Evolutionary conservation across 2,329 filamentous ascomycete genomes (phyloP).

Genomic region (Chaetomiaceae sp.): DNA sequence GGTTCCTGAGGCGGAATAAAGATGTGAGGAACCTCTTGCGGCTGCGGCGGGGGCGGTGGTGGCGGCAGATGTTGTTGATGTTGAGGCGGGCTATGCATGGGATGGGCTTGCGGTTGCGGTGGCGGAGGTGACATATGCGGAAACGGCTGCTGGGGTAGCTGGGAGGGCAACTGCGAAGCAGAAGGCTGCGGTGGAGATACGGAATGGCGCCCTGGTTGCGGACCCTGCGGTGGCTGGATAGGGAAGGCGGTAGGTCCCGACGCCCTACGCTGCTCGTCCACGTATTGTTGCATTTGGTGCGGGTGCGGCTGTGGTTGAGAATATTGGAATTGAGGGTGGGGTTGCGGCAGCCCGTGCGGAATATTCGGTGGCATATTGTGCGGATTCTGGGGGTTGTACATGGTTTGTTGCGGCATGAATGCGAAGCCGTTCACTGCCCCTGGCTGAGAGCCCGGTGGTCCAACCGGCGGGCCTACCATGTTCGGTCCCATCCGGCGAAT

Average conservation of each 20-base stretch:
- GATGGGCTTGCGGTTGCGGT: slow-evolving; percentile 32
- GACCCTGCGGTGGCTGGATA: slow-evolving; percentile 50
- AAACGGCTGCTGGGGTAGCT: slow-evolving; percentile 51
- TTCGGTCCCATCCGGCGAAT: slow-evolving; percentile 70
- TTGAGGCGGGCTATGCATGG: slow-evolving; percentile 29
- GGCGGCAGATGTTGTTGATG: slow-evolving; percentile 32
- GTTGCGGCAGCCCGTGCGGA: slow-evolving; percentile 39
- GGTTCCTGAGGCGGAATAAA: slow-evolving; percentile 47
- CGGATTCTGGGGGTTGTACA: slow-evolving; percentile 67
- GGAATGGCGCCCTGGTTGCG: slow-evolving; percentile 47
- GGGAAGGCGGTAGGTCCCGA: slow-evolving; percentile 66
- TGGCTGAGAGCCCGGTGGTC: slow-evolving; percentile 57
- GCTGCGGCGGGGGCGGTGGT: slow-evolving; percentile 31
- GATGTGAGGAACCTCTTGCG: slow-evolving; percentile 27
- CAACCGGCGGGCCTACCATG: slow-evolving; percentile 61
- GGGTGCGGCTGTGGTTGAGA: slow-evolving; percentile 32
- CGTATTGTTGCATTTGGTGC: slow-evolving; percentile 61
- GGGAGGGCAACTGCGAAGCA: no score
- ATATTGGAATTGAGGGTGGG: slow-evolving; percentile 38
- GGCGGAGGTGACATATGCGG: slow-evolving; percentile 29
- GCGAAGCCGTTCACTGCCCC: slow-evolving; percentile 62
- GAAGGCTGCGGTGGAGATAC: slow-evolving; percentile 57
- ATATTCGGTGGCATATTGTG: slow-evolving; percentile 37
- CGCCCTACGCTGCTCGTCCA: slow-evolving; percentile 70
- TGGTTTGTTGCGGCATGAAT: slow-evolving; percentile 80